Evolutionary conservation across 139 green algal genomes (phyloP), one percentile per base, ranked within the genome.

Genomic region (Trebouxia sp.): DNA sequence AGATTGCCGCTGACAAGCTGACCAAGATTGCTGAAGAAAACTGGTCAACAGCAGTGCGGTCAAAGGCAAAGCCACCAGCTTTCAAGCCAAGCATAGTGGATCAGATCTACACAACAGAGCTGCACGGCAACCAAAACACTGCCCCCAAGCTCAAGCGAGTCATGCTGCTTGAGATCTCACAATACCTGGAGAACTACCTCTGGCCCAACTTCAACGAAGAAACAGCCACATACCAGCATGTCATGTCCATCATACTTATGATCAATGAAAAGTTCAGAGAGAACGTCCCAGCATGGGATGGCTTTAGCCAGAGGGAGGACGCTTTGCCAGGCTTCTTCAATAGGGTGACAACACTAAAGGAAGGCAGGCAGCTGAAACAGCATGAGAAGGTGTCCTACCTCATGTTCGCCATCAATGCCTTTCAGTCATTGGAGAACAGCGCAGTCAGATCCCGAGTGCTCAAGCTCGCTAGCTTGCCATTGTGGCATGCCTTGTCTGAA

Each of bases 121-220:
- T 96, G 72, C 84, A 85, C 1, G 90, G 90, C 0, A 78, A 38
- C 3, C 75, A 65, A 1, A 42, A 84, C 24, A 70, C 75, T 56
- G 80, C 87, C 3, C 88, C 88, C 26, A 37, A 80, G 39, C 80
- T 92, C 9, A 89, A 88, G 69, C 85, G 90, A 6, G 48, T 94
- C 26, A 80, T 85, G 82, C 56, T 92, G 70, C 89, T 99, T 74
- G 96, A 99, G 84, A 82, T 98, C 15, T 95, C 88, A 2, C 92
- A 97, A 89, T 99, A 98, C 81, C 82, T 99, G 86, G 96, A 99
- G 85, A 92, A 92, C 78, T 98, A 98, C 81, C 89, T 99, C 39
- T 97, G 91, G 93, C 95, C 91, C 1, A 85, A 97, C 82, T 98
- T 97, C 82, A 85, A 92, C 48, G 80, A 87, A 38, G 39, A 76